A percentile compares a stretch with the other conserved stretches of the same genome.
These are phyloP conservation scores for Eustoma russellianum DNA, from an alignment of 257 asterid genomes.

Conservation along the genomic window DNA sequence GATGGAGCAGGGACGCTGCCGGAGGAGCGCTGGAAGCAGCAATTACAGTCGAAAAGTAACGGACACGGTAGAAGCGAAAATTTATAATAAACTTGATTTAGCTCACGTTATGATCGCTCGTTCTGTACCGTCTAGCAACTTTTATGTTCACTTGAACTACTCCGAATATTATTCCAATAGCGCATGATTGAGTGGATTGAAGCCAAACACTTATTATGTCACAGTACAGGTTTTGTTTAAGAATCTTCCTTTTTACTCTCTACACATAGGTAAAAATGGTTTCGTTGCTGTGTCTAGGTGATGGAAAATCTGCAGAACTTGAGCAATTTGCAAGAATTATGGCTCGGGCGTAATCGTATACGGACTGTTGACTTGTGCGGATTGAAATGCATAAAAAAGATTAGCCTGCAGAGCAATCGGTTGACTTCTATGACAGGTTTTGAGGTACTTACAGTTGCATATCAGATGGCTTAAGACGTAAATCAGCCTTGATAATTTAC, in stretches of 20 bases:
- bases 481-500: not conserved
- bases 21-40: too few species aligned
- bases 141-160: too few species aligned
- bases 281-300: slow-evolving; percentile 33
- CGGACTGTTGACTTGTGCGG: slow-evolving; percentile 76
- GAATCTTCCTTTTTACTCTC: not conserved
- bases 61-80: too few species aligned
- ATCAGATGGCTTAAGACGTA: not conserved
- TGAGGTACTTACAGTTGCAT: slow-evolving; percentile 42
- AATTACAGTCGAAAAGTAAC: too few species aligned
- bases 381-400: slow-evolving; percentile 79
- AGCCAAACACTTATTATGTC: not conserved
- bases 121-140: too few species aligned
- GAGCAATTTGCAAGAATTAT: slow-evolving; percentile 70
- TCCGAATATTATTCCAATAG: not conserved
- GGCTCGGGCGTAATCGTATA: slow-evolving; percentile 98
- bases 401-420: slow-evolving; percentile 97
- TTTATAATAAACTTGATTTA: too few species aligned
- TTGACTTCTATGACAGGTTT: slow-evolving; percentile 71
- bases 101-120: too few species aligned
- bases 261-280: slow-evolving; percentile 8
- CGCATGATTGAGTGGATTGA: not conserved
- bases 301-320: slow-evolving; percentile 73
- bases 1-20: too few species aligned
- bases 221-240: not conserved